Evolutionary conservation across 148 eudicot species (phyloP), one percentile per base, ranked within the genome.

Genomic region (Dysphania ambrosioides): DNA sequence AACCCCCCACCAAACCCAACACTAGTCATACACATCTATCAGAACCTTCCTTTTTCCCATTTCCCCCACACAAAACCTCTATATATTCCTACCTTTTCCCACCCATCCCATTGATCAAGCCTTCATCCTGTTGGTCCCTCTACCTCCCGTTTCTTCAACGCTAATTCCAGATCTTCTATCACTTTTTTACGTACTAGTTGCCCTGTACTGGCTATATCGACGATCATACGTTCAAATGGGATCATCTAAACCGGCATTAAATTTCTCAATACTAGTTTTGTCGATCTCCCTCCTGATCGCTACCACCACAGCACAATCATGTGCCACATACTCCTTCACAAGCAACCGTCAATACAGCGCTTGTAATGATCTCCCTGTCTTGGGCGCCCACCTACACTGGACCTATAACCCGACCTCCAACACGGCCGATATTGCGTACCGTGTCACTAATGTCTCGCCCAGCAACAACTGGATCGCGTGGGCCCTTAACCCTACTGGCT

Each of bases 401-500:
- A 91, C 68, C 59, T 92, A 94, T 79, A 75, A 90, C 64, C 44
- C 67, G 1, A 0, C 79, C 8, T 67, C 88, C 30, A 68, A 72
- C 16, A 86, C 93, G 0, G 92, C 85, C 12, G 85, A 86, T 5
- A 72, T 95, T 12, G 98, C 98, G 3, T 95, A 82, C 76, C 83
- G 98, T 1, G 93, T 71, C 56, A 71, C 85, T 38, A 81, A 83
- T 0, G 73, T 87, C 44, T 27, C 84, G 30, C 16, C 84, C 4
- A 71, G 1, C 24, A 21, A 5, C 89, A 72, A 67, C 10, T 96
- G 99, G 99, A 86, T 92, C 4, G 94, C 90, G 0, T 96, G 97
- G 97, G 92, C 87, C 0, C 82, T 96, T 27, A 96, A 96, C 62
- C 84, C 82, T 0, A 34, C 57, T 0, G 34, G 73, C 0, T 2